Conservation (phyloP, 768 basidiomycete genomes). For the Russula sp. region DNA sequence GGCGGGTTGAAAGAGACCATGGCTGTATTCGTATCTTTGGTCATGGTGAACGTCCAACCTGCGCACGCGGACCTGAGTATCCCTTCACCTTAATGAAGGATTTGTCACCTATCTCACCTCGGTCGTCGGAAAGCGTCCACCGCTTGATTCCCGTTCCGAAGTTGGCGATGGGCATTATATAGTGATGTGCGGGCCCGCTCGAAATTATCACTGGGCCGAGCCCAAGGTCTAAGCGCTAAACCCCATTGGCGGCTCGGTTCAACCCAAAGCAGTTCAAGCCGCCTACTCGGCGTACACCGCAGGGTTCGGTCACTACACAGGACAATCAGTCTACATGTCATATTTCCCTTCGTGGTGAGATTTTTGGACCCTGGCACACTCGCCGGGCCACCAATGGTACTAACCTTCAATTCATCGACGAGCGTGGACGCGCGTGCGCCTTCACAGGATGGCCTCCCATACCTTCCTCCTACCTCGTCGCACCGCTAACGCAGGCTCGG, state of each 20-base stretch:
- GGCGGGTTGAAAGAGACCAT: neutral
- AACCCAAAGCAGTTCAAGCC: too few relatives aligned
- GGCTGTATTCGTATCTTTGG: neutral
- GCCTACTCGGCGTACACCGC: too few relatives aligned
- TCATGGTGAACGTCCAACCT: conserved; percentile 2
- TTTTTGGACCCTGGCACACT: too few relatives aligned
- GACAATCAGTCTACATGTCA: too few relatives aligned
- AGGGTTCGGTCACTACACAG: too few relatives aligned
- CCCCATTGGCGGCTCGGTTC: too few relatives aligned
- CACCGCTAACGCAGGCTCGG: conserved; percentile 63
- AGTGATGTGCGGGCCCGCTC: too few relatives aligned
- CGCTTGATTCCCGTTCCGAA: neutral
- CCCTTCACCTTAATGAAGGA: neutral
- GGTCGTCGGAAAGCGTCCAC: neutral
- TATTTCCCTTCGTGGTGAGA: too few relatives aligned
- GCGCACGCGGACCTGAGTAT: neutral
- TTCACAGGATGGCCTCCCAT: conserved; percentile 44
- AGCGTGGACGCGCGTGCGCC: conserved; percentile 59
- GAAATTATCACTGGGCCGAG: too few relatives aligned
- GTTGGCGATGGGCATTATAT: neutral
- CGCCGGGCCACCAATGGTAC: conserved; percentile 39
- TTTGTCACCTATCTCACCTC: neutral
- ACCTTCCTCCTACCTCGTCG: conserved; percentile 63
- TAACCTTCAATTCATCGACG: conserved; percentile 57
- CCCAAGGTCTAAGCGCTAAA: too few relatives aligned